Percentiles rank a stretch among this genome's conserved stretches.
Evolutionary conservation across 257 asterid species (phyloP).

Genomic region (Craterostigma plantagineum): DNA sequence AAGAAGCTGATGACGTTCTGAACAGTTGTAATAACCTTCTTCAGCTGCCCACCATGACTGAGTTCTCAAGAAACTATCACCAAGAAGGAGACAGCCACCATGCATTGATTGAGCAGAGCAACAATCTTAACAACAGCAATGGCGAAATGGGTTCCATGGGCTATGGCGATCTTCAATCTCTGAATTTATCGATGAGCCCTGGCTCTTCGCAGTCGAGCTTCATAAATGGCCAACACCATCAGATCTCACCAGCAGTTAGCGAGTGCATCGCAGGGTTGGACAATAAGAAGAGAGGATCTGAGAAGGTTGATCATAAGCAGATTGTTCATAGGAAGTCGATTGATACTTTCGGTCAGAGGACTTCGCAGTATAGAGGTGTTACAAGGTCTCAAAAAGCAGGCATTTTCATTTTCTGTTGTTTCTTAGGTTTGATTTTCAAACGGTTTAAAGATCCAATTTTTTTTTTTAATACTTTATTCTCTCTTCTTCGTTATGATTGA

Average conservation of each 20-base stretch:
- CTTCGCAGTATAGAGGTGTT: conserved; percentile 92
- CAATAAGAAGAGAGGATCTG: conserved; percentile 63
- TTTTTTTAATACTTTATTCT: background rate
- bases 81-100: conserved; percentile 15
- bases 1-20: conserved; percentile 15
- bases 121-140: conserved; percentile 4
- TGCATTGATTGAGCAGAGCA: conserved; percentile 20
- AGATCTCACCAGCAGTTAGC: conserved; percentile 21
- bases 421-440: background rate
- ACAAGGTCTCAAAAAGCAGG: conserved; percentile 35
- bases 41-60: conserved; percentile 24
- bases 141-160: conserved; percentile 30
- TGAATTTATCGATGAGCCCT: conserved; percentile 88
- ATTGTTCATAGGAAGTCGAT: conserved; percentile 81
- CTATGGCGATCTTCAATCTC: conserved; percentile 56
- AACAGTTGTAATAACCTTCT: background rate
- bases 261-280: conserved; percentile 27
- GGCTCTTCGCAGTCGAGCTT: conserved; percentile 89
- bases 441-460: background rate
- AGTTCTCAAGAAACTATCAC: conserved; percentile 32
- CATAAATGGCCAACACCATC: conserved; percentile 46
- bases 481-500: background rate
- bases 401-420: background rate
- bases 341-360: conserved; percentile 89
- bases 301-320: conserved; percentile 39